Base-by-base conservation (phyloP, 441 rosid genomes). In the Viola pubescens region DNA sequence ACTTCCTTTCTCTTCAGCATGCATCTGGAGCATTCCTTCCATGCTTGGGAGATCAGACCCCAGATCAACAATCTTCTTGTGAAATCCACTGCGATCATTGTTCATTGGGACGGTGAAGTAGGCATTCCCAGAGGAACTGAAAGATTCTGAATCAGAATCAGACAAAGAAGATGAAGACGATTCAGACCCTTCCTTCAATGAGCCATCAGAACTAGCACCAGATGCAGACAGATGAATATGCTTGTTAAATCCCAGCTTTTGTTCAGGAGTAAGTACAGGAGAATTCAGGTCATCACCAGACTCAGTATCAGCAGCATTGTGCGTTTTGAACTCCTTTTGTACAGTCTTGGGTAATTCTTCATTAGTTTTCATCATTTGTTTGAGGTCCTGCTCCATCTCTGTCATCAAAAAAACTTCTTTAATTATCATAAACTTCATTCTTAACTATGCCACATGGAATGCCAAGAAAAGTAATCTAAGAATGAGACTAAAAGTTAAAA, bases 71-170 rank as follows among this genome's bases (percentile, higher is more conserved):
- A 67, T 60, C 73, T 62, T 72, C 64, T 53, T 56, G 58, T 60
- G 48, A 14, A 56, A 52, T 57, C 56, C 72, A 47, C 61, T 75
- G 61, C 54, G 71, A 63, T 71, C 72, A 53, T 50, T 63, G 52
- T 60, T 52, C 54, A 70, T 40, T 13, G 77, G 72, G 12, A 82
- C 65, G 69, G 69, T 69, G 44, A 70, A 61, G 46, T 69, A 79
- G 55, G 75, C 62, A 38, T 80, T 71, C 56, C 76, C 71, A 57
- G 88, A 80, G 60, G 89, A 80, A 48, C 70, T 75, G 73, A 65
- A 74, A 55, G 81, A 79, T 56, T 87, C 94, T 0, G 85, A 73
- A 60, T 88, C 96, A 7, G 91, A 86, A 63, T 88, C 94, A 4
- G 88, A 81, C 45, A 79, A 78, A 8, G 79, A 60, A 42, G 56